Percentiles rank a stretch among this genome's conserved stretches.
Conservation (phyloP, 805 yeast species). For the Yarrowia deformans region DNA sequence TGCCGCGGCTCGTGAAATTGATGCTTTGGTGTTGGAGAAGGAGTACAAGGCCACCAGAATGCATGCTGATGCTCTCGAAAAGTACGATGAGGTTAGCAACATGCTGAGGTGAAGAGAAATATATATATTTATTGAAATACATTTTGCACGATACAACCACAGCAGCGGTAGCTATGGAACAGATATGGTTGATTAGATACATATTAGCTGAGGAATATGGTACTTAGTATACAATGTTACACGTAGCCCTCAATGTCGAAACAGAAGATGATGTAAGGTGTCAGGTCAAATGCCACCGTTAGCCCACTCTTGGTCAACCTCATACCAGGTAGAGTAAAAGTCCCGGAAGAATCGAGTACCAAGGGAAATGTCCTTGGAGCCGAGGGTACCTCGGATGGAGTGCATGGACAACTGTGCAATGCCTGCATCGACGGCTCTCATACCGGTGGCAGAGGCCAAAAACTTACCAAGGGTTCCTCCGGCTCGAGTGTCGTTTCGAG, state of each 20-base stretch:
- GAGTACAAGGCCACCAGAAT: constrained; percentile 14
- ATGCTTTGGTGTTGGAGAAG: constrained; percentile 4
- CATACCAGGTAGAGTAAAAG: constrained; percentile 72
- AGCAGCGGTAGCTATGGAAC: too few relatives aligned
- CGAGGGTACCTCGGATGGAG: constrained; percentile 80
- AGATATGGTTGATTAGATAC: too few relatives aligned
- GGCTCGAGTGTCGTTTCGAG: constrained; percentile 81
- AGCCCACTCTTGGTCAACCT: constrained; percentile 52
- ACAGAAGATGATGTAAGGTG: not conserved
- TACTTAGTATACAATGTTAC: not conserved
- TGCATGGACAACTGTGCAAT: constrained; percentile 88
- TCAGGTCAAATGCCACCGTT: constrained; percentile 45
- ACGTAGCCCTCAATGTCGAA: too few relatives aligned
- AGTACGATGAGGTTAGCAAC: not conserved
- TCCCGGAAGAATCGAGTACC: constrained; percentile 76
- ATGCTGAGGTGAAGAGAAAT: not conserved
- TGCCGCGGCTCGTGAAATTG: constrained; percentile 7
- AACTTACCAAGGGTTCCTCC: constrained; percentile 90
- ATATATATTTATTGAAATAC: not conserved
- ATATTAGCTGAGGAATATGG: too few relatives aligned
- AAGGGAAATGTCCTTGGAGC: constrained; percentile 76
- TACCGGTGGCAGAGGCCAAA: constrained; percentile 52
- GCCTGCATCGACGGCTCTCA: constrained; percentile 75
- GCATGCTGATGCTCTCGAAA: constrained; percentile 20
- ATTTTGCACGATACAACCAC: not conserved